Percentiles rank a stretch among this genome's conserved stretches.
These are phyloP conservation scores for Panaeolus papilionaceus DNA, from an alignment of 768 basidiomycete species.

Conservation along the genomic window DNA sequence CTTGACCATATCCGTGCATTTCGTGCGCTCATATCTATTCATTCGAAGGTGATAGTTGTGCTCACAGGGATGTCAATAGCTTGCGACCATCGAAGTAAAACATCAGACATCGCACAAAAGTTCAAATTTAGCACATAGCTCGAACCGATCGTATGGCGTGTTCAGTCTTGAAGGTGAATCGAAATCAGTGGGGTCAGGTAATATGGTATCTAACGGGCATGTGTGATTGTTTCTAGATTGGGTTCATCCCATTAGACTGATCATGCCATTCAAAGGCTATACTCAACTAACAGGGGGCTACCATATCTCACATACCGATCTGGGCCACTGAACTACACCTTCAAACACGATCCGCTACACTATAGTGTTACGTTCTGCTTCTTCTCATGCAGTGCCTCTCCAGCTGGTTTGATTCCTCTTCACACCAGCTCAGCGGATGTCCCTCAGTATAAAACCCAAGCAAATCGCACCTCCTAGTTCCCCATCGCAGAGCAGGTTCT, in stretches of 20 bases:
- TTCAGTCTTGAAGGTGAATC: background rate
- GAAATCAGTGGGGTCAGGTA: background rate
- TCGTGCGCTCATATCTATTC: background rate
- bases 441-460: background rate
- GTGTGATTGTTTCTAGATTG: too few species aligned
- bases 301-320: background rate
- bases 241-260: too few species aligned
- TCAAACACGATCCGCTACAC: background rate
- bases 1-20: background rate
- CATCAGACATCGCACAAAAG: background rate
- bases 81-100: background rate
- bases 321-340: background rate
- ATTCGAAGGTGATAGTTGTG: constrained; percentile 18
- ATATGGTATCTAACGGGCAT: too few species aligned
- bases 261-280: too few species aligned
- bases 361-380: background rate
- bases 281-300: too few species aligned
- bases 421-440: background rate
- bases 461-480: background rate
- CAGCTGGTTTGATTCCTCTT: background rate
- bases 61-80: background rate
- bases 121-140: background rate
- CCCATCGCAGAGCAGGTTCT: constrained; percentile 15
- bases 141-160: background rate
- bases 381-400: background rate